phyloP scores from a whole-genome alignment of 2,329 filamentous ascomycete species.

The Rhynchosporium agropyri region DNA sequence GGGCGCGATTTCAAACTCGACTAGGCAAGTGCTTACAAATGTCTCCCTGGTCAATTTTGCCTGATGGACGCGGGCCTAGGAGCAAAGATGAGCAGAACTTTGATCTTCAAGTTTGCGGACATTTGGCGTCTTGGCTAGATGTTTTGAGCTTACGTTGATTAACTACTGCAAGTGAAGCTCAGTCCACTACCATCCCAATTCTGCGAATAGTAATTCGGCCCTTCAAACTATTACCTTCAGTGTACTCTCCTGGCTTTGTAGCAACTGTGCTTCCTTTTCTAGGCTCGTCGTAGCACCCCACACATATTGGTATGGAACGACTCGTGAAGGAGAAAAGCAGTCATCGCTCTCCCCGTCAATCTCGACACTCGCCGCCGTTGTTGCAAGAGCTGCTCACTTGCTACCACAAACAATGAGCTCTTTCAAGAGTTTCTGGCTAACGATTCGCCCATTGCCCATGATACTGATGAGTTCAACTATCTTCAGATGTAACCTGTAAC shows the following conservation, averaged over 20 bases:
- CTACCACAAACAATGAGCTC: conserved; percentile 21
- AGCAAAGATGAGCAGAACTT: neutral
- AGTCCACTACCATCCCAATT: neutral
- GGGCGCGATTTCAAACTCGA: neutral
- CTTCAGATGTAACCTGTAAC: conserved; percentile 28
- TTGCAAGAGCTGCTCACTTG: conserved; percentile 14
- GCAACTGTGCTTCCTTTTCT: neutral
- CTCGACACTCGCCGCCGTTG: conserved; percentile 24
- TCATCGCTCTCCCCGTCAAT: conserved; percentile 22
- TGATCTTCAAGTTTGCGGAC: neutral
- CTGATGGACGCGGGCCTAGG: neutral
- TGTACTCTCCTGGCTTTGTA: no score
- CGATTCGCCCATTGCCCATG: conserved; percentile 33
- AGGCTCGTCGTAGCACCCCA: neutral
- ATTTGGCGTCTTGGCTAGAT: neutral
- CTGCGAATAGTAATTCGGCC: conserved; percentile 9
- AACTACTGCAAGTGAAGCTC: neutral
- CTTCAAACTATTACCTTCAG: neutral
- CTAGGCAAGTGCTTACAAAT: neutral
- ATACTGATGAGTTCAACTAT: conserved; percentile 28
- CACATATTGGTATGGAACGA: neutral
- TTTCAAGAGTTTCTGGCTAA: conserved; percentile 25
- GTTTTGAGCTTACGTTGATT: neutral
- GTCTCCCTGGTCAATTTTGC: neutral
- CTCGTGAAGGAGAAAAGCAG: conserved; percentile 31